A percentile compares a stretch with the other conserved stretches of the same genome.
These are phyloP conservation scores for Hortaea werneckii DNA, from an alignment of 2,329 filamentous ascomycete genomes.

Conservation along the genomic window DNA sequence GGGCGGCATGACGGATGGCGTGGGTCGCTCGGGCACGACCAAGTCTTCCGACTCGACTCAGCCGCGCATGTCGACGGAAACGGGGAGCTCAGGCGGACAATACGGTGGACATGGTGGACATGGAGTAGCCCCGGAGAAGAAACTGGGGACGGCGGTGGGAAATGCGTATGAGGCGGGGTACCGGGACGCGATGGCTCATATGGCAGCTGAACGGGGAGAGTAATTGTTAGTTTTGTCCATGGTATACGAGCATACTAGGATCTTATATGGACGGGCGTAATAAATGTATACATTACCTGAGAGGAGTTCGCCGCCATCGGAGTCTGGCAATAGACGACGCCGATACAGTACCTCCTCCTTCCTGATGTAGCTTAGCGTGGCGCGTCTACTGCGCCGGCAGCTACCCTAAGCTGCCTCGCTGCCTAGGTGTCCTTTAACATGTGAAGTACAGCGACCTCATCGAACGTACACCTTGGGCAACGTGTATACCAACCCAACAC, in stretches of 20 bases:
- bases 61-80: background rate
- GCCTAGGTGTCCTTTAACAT: background rate
- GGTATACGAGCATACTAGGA: too few relatives aligned
- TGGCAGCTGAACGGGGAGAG: conserved; percentile 3
- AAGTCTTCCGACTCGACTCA: background rate
- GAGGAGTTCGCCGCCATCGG: too few relatives aligned
- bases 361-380: too few relatives aligned
- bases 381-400: background rate
- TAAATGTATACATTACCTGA: too few relatives aligned
- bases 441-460: background rate
- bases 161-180: conserved; percentile 9
- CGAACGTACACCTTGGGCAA: too few relatives aligned
- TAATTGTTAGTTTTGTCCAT: too few relatives aligned
- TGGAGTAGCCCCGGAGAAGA: background rate
- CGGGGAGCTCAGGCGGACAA: background rate
- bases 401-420: too few relatives aligned
- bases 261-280: too few relatives aligned
- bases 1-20: too few relatives aligned
- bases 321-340: too few relatives aligned
- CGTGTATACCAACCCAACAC: too few relatives aligned
- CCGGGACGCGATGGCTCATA: conserved; percentile 6
- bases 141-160: background rate
- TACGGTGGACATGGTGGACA: background rate
- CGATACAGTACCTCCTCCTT: too few relatives aligned
- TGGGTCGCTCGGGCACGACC: background rate